Evolutionary conservation across 2,329 filamentous ascomycete species (phyloP).

Genomic region (Aspergillus terreus): DNA sequence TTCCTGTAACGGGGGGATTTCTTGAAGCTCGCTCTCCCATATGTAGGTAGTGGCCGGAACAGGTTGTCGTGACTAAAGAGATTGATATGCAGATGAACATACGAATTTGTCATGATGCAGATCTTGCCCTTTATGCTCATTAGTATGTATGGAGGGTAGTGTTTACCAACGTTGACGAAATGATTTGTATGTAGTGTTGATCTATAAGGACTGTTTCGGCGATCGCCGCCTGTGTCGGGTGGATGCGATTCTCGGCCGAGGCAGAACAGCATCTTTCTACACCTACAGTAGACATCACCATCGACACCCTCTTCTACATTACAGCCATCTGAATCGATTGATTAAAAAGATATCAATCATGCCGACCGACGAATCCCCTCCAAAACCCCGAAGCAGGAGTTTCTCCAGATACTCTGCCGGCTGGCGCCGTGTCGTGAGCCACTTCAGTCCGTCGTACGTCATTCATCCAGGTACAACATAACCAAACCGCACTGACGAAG

Average conservation of each 20-base stretch:
- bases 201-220: background rate
- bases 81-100: too few species aligned
- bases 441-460: conserved; percentile 55
- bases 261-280: background rate
- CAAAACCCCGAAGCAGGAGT: background rate
- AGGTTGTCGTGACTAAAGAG: too few species aligned
- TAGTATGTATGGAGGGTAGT: too few species aligned
- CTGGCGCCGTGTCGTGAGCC: conserved; percentile 45
- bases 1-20: too few species aligned
- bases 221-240: background rate
- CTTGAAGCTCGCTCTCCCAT: too few species aligned
- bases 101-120: too few species aligned
- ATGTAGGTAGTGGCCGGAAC: too few species aligned
- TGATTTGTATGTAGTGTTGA: background rate
- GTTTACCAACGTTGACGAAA: too few species aligned
- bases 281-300: background rate
- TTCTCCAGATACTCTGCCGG: conserved; percentile 18
- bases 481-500: background rate
- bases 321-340: background rate
- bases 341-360: background rate
- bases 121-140: too few species aligned
- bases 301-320: background rate
- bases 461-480: background rate
- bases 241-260: background rate
- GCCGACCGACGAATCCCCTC: background rate